Evolutionary conservation across 495 filamentous ascomycete species (phyloP).

Genomic region (Peziza echinospora): DNA sequence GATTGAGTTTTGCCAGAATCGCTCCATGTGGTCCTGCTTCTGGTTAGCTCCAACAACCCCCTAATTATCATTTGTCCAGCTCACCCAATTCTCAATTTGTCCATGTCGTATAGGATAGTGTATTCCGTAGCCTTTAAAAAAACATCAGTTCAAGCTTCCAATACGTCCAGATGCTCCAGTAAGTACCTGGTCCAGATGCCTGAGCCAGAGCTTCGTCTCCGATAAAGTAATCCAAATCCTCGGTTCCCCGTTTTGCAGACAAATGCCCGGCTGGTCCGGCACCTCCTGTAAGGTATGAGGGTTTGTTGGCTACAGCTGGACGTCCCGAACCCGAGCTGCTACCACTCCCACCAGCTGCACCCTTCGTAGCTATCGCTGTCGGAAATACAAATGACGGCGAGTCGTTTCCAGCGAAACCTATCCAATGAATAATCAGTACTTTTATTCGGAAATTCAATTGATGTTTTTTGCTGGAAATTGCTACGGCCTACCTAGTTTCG

Average conservation of each 20-base stretch:
- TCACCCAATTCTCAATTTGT: slow-evolving; percentile 93
- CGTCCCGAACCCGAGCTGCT: slow-evolving; percentile 64
- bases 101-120: slow-evolving; percentile 96
- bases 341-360: slow-evolving; percentile 37
- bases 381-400: slow-evolving; percentile 98
- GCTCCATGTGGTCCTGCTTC: slow-evolving; percentile 79
- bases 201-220: slow-evolving; percentile 86
- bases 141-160: background rate
- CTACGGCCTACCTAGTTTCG: slow-evolving; percentile 79
- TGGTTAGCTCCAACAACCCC: slow-evolving; percentile 18
- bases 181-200: slow-evolving; percentile 51
- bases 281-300: slow-evolving; percentile 80
- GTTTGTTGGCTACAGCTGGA: slow-evolving; percentile 79
- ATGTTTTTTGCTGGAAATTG: no score
- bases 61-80: slow-evolving; percentile 4
- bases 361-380: slow-evolving; percentile 92
- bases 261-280: slow-evolving; percentile 62
- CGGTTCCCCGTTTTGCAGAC: slow-evolving; percentile 80
- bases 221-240: slow-evolving; percentile 97
- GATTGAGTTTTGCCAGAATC: slow-evolving; percentile 99
- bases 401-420: slow-evolving; percentile 97
- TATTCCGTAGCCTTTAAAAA: slow-evolving; percentile 54
- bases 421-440: slow-evolving; percentile 4
- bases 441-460: no score
- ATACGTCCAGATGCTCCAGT: background rate